Percentiles rank a stretch among this genome's conserved stretches.
Evolutionary conservation across 225 moss, liverwort and hornwort genomes (phyloP).

Genomic region (Pseudisothecium myosuroides): DNA sequence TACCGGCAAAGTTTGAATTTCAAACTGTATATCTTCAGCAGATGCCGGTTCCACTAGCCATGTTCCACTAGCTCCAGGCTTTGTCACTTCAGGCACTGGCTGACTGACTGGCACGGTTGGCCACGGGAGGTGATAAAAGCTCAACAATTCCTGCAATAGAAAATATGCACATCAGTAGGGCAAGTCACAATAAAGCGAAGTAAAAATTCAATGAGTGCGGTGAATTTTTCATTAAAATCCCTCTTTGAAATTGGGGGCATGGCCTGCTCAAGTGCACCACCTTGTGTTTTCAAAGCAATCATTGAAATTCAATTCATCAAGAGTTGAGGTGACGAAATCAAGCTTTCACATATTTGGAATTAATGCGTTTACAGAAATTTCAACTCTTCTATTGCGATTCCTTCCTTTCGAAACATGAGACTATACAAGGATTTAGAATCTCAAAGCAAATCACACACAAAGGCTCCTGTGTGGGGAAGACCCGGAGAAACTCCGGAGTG

Average conservation of each 20-base stretch:
- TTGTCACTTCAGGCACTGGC: neutral
- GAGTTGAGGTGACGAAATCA: neutral
- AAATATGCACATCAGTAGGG: neutral
- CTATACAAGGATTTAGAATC: neutral
- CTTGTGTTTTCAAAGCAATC: neutral
- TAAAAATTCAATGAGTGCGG: neutral
- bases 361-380: neutral
- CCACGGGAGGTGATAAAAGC: constrained; percentile 20
- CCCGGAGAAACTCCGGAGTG: neutral
- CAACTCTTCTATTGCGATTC: no score
- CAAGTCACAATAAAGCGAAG: neutral
- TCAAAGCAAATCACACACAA: neutral
- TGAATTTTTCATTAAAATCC: neutral
- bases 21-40: neutral
- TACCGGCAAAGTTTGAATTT: constrained; percentile 43
- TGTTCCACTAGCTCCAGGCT: neutral
- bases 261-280: no score
- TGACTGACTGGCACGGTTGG: neutral
- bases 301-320: neutral
- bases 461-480: neutral
- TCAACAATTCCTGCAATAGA: constrained; percentile 16
- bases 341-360: neutral
- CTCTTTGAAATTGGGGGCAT: neutral
- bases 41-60: neutral
- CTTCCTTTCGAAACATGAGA: neutral